These are phyloP conservation scores for Solanum appendiculatum DNA, from an alignment of 257 asterid species.

Conservation along the genomic window DNA sequence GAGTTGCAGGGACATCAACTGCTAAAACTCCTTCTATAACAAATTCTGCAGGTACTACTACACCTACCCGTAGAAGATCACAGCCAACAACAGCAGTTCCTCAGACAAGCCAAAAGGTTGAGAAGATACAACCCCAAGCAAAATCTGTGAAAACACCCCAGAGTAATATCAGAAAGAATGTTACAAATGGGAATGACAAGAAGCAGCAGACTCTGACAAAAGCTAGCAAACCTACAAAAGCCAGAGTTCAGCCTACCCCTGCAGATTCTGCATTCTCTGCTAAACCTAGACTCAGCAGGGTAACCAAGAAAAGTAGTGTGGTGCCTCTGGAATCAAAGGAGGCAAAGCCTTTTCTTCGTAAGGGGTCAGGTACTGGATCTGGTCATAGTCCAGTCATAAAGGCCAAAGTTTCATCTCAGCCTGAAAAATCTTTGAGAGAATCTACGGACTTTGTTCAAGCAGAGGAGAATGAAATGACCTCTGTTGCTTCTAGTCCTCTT, in stretches of 20 bases:
- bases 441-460: conserved; percentile 17
- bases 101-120: conserved; percentile 38
- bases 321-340: conserved; percentile 75
- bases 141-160: conserved; percentile 41
- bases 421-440: conserved; percentile 32
- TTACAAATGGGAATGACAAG: conserved; percentile 37
- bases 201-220: conserved; percentile 42
- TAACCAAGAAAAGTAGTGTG: conserved; percentile 78
- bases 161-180: conserved; percentile 38
- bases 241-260: conserved; percentile 36
- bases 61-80: conserved; percentile 54
- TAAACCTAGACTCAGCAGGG: conserved; percentile 66
- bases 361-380: conserved; percentile 56
- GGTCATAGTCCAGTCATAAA: conserved; percentile 16
- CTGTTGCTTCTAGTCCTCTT: conserved; percentile 27
- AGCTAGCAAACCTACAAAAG: conserved; percentile 38
- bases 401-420: neutral
- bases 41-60: conserved; percentile 27
- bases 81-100: conserved; percentile 48
- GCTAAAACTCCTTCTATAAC: conserved; percentile 40
- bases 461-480: conserved; percentile 30
- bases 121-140: conserved; percentile 28
- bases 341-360: conserved; percentile 76
- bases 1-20: conserved; percentile 50
- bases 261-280: conserved; percentile 40